Evolutionary conservation across 106 monocot species (phyloP).

Genomic region (Posidonia australis): DNA sequence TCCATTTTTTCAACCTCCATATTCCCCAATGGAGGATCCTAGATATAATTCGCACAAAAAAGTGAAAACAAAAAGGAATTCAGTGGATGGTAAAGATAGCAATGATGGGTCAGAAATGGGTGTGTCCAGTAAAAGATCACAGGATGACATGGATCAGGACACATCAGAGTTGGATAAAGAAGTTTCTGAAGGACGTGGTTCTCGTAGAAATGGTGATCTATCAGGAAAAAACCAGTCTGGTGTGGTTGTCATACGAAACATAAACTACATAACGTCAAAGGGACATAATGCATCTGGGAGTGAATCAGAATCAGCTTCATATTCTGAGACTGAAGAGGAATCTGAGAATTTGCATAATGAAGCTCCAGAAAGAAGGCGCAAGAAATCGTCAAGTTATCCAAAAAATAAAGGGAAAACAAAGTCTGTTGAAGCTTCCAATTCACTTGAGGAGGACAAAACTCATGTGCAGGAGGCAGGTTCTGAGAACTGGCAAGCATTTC

Average conservation of each 20-base stretch:
- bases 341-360: conserved; percentile 24
- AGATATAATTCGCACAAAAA: conserved; percentile 20
- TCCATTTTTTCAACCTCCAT: conserved; percentile 51
- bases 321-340: conserved; percentile 32
- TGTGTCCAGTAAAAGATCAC: conserved; percentile 15
- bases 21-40: conserved; percentile 49
- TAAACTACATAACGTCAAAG: conserved; percentile 70
- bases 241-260: conserved; percentile 63
- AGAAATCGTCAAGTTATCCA: conserved; percentile 34
- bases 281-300: conserved; percentile 38
- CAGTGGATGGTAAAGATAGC: conserved; percentile 39
- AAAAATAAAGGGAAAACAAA: conserved; percentile 39
- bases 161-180: conserved; percentile 45
- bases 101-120: conserved; percentile 21
- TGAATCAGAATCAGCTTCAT: conserved; percentile 43
- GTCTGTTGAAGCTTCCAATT: conserved; percentile 20
- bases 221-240: conserved; percentile 66
- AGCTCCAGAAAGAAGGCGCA: conserved; percentile 26
- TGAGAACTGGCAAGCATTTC: conserved; percentile 83
- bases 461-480: conserved; percentile 41
- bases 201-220: conserved; percentile 32
- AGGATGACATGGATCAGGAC: conserved; percentile 24
- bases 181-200: conserved; percentile 27
- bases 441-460: conserved; percentile 26
- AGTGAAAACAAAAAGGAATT: conserved; percentile 32